Evolutionary conservation across 208 protist genomes (phyloP).

Genomic region (Novymonas esmeraldas): DNA sequence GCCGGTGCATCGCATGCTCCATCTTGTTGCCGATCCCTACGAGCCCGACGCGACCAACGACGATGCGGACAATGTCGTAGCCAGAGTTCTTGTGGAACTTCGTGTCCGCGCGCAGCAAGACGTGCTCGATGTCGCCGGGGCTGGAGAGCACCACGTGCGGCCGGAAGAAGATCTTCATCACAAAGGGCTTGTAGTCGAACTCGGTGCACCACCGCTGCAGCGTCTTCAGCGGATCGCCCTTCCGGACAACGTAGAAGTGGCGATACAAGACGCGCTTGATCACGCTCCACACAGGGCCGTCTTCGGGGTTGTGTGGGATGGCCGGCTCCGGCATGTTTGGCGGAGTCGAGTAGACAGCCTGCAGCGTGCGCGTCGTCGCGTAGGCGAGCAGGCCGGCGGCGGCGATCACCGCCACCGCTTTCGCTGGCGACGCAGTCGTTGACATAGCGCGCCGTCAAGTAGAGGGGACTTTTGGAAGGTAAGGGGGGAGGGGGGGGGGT

Average conservation of each 20-base stretch:
- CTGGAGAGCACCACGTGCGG: conserved; percentile 56
- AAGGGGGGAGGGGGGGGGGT: neutral
- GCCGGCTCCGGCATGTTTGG: conserved; percentile 46
- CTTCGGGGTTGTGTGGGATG: conserved; percentile 38
- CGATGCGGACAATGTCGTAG: conserved; percentile 56
- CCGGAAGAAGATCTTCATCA: conserved; percentile 60
- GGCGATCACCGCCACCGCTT: neutral
- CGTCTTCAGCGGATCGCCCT: conserved; percentile 44
- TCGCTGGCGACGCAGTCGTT: conserved; percentile 7
- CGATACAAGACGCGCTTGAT: conserved; percentile 53
- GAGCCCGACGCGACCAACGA: conserved; percentile 55
- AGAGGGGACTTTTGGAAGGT: too few species aligned
- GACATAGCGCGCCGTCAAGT: neutral
- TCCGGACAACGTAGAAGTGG: conserved; percentile 60
- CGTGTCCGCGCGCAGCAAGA: conserved; percentile 45
- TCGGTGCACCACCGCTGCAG: conserved; percentile 43
- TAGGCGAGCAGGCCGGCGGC: conserved; percentile 21
- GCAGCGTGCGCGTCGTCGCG: conserved; percentile 22
- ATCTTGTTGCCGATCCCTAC: conserved; percentile 47
- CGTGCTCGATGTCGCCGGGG: conserved; percentile 49
- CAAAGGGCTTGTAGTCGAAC: conserved; percentile 53
- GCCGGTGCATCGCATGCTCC: conserved; percentile 48
- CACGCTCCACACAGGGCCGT: conserved; percentile 36
- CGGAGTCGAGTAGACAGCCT: conserved; percentile 27
- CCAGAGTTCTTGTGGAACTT: conserved; percentile 47